Percentiles rank a stretch among this genome's conserved stretches.
Evolutionary conservation across 306 rosid species (phyloP).

Genomic region (Rosa persica): DNA sequence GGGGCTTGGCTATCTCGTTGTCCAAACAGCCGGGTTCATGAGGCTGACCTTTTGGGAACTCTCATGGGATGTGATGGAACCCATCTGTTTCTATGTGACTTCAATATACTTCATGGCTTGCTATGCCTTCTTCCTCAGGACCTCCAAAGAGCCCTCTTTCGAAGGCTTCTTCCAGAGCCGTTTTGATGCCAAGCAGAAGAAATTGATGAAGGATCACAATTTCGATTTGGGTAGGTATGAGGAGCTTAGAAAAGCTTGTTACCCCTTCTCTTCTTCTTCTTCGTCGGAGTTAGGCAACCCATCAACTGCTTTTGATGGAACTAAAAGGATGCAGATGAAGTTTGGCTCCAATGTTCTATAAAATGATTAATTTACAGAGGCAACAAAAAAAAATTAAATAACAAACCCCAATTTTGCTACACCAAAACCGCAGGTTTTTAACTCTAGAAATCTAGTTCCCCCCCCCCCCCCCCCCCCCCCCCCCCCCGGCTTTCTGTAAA

Average conservation of each 20-base stretch:
- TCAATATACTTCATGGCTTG: conserved; percentile 70
- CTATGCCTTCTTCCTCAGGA: conserved; percentile 67
- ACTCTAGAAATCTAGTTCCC: conserved; percentile 13
- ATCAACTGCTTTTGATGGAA: conserved; percentile 12
- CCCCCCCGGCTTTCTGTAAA: conserved; percentile 17
- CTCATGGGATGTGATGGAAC: conserved; percentile 92
- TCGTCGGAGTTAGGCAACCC: neutral
- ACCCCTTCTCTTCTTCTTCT: conserved; percentile 4
- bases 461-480: conserved; percentile 2
- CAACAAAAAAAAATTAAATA: neutral
- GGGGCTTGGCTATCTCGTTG: conserved; percentile 52
- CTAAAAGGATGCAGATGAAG: conserved; percentile 15
- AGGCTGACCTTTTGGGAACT: conserved; percentile 96
- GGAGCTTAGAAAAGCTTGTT: conserved; percentile 46
- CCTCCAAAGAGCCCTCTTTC: conserved; percentile 71
- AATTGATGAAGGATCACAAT: conserved; percentile 52
- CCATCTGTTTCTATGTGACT: conserved; percentile 74
- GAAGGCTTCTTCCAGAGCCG: conserved; percentile 67
- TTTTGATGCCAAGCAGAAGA: conserved; percentile 58
- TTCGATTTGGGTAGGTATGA: conserved; percentile 56
- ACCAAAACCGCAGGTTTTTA: neutral
- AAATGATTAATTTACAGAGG: conserved; percentile 4
- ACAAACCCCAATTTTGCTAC: conserved; percentile 16
- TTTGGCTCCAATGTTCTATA: conserved; percentile 23
- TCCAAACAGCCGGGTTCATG: conserved; percentile 63